Base-by-base conservation (phyloP, 164 flowering plant species). In the Macadamia integrifolia region DNA sequence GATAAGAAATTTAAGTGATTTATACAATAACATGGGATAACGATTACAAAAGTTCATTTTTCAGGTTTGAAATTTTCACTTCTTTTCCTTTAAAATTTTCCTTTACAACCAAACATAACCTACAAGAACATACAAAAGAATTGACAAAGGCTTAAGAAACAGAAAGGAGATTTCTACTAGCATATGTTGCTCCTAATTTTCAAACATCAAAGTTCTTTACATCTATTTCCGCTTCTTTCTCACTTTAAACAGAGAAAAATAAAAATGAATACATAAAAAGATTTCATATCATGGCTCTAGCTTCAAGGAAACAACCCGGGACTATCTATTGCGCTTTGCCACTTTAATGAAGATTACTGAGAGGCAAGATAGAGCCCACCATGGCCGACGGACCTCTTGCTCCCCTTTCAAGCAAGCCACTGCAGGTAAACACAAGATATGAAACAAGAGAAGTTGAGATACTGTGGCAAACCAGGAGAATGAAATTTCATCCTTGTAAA, bases 341-440 rank as follows among this genome's bases (percentile, higher is more conserved):
- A 75, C 86, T 80, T 86, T 91, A 32, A 80, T 82, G 79, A 86
- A 91, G 63, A 86, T 83, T 63, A 79, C 74, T 3, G 97, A 87
- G 35, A 93, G 79, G 83, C 97, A 93, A 15, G 92, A 78, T 8
- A 97, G 98, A 17, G 97, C 98, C 98, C 98, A 93, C 98, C 98
- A 93, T 61, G 98, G 98, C 66, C 90, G 80, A 17, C 93, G 90
- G 6, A 93, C 89, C 68, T 83, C 92, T 78, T 93, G 96, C 77
- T 91, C 98, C 12, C 98, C 97, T 81, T 91, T 93, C 78, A 93
- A 72, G 76, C 97, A 91, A 69, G 98, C 98, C 82, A 93, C 98
- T 93, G 87, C 43, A 71, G 48, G 66, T 53, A 57, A 35, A 52
- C n/a, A 28, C 18, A 8, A 43, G n/a, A 12, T 23, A 43, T 66